Base-by-base conservation (phyloP, 441 rosid species). In the Cnidoscolus chayamansa region DNA sequence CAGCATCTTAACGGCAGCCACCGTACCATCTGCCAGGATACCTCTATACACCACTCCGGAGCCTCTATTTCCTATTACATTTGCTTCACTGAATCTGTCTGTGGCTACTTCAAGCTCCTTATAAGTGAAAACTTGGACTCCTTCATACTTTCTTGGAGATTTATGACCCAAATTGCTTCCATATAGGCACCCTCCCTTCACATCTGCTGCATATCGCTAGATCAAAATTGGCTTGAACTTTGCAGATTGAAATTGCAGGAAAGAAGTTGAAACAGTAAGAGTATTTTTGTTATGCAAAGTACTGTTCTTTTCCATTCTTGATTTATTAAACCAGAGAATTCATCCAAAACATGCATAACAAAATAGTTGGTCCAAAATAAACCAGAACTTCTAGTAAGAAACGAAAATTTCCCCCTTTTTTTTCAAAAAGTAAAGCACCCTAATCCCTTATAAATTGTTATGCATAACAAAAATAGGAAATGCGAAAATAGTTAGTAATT, bases 61-160 rank as follows among this genome's bases (percentile, higher is more conserved):
- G 56, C 80, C 85, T 65, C 91, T 96, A 51, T 74, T 83, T 45
- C 95, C 86, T 0, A 91, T 79, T 79, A 86, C 86, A 65, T 91
- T 89, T 20, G 69, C 89, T 49, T 85, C 89, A 16, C 75, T 84
- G 75, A 94, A 94, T 55, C 67, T 70, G 15, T 79, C 83, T 1
- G 98, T 90, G 13, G 91, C 96, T 40, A 69, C 69, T 79, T 91
- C 96, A 17, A 94, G 82, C 83, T 91, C 98, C 65, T 78, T 91
- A 85, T 85, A 94, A 69, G 98, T 90, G 81, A 86, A 91, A 70
- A 90, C 98, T 75, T 91, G 95, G 17, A 86, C 93, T 35, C 88
- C 90, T 80, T 45, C 83, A 30, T 54, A 25, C 65, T 72, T 76
- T 35, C 63, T 74, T 47, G 73, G 48, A 68, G 78, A 64, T 43